A percentile compares a stretch with the other conserved stretches of the same genome.
Evolutionary conservation across 306 rosid genomes (phyloP).

Genomic region (Castanopsis chinensis): DNA sequence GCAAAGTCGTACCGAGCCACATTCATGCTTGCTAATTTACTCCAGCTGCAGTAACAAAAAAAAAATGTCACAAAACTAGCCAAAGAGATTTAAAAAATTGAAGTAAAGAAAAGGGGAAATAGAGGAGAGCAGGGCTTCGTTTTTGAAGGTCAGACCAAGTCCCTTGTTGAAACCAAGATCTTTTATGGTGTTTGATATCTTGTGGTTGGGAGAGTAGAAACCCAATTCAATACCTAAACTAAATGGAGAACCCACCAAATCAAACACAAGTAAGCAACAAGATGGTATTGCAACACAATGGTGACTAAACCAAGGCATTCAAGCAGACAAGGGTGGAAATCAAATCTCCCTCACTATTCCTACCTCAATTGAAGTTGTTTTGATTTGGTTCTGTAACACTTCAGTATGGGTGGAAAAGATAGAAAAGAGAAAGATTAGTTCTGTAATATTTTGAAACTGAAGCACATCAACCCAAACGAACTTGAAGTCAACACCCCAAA

Average conservation of each 20-base stretch:
- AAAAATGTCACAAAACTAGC: constrained; percentile 3
- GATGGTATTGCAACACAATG: not conserved
- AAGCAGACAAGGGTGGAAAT: not conserved
- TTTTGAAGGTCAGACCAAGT: not conserved
- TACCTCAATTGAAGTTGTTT: not conserved
- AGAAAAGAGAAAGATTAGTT: not conserved
- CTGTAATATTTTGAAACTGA: not conserved
- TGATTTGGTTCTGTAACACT: not conserved
- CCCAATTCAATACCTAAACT: not conserved
- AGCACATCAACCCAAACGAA: not conserved
- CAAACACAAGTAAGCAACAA: not conserved
- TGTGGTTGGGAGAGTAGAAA: not conserved
- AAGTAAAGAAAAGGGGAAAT: not conserved
- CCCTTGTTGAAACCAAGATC: not conserved
- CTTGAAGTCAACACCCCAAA: not conserved
- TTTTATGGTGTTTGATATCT: not conserved
- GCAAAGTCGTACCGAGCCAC: constrained; percentile 85
- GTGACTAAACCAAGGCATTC: not conserved
- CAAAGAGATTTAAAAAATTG: not conserved
- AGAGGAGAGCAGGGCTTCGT: too few relatives aligned
- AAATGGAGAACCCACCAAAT: not conserved
- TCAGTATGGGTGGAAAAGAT: not conserved
- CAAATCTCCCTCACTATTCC: not conserved
- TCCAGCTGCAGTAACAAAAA: constrained; percentile 62
- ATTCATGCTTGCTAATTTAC: constrained; percentile 58